Evolutionary conservation across 1,139 yeast species (phyloP), one percentile per base, ranked within the genome.

Genomic region (Saccharomyces hybrid): DNA sequence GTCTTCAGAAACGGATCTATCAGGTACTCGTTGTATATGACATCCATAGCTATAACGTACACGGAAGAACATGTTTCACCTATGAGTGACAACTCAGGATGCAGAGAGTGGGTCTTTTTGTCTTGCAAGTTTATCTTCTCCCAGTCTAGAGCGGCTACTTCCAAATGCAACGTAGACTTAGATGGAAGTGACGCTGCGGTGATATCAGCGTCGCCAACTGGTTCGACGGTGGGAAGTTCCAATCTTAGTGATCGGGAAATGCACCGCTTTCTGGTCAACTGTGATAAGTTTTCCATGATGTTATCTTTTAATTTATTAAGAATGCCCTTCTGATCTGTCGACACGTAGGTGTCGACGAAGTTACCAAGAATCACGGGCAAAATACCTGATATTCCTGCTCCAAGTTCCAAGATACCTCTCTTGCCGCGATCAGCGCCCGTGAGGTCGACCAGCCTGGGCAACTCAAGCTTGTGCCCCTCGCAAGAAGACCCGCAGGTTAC

Each of bases 291-390:
- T 8, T 57, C 61, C 4, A 49, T 54, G 4, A 67, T 57, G 53
- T 69, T 69, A 26, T 55, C 38, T 55, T 64, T 63, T 48, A 68
- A 52, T 42, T 61, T 63, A 23, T 53, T 56, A 5, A 69, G 50
- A 6, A 69, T 65, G 5, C 69, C 71, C 38, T 56, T 61, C 53
- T 69, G 73, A 51, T 69, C 73, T 2, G 71, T 69, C 27, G 64
- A 61, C 5, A 67, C 54, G 54, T 62, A 68, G 32, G 53, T 49
- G 44, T 57, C 62, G 1, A 66, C 68, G 56, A 65, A 63, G 54
- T 69, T 69, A 5, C 67, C 59, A n/a, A 69, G 51, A 1, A 63
- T 57, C 14, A 63, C 54, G 0, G 71, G 61, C 28, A 65, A 51
- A 13, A 68, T 59, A 1, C 70, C 67, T 4, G 70, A 61, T 6